These are phyloP conservation scores for Nidularia pulvinata DNA, from an alignment of 768 basidiomycete genomes.

Conservation along the genomic window DNA sequence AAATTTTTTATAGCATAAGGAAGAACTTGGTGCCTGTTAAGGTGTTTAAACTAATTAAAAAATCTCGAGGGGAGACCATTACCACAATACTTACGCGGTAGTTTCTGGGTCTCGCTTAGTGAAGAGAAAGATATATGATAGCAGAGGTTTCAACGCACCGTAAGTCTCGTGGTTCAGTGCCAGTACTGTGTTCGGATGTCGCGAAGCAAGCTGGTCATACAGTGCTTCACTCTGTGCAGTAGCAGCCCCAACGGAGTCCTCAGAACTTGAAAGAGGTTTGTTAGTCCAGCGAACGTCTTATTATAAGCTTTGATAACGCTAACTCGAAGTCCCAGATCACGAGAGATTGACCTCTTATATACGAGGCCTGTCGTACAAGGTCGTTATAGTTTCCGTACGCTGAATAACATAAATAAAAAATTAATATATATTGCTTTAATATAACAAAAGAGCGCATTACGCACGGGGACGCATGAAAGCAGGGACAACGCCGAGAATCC, in stretches of 20 bases:
- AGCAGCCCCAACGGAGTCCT: slow-evolving; percentile 34
- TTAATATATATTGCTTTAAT: neutral
- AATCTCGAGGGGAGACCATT: neutral
- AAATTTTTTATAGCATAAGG: slow-evolving; percentile 33
- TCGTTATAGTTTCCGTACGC: slow-evolving; percentile 47
- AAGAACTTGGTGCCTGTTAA: slow-evolving; percentile 26
- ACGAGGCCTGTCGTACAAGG: slow-evolving; percentile 37
- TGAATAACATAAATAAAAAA: slow-evolving; percentile 7
- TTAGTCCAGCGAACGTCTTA: too few relatives aligned
- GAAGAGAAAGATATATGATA: neutral
- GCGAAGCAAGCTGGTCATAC: slow-evolving; percentile 22
- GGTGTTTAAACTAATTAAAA: neutral
- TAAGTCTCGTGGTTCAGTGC: slow-evolving; percentile 41
- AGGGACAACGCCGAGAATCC: slow-evolving; percentile 38
- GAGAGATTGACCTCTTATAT: slow-evolving; percentile 29
- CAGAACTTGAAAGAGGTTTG: slow-evolving; percentile 20
- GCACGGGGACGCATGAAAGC: slow-evolving; percentile 49
- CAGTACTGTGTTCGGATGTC: slow-evolving; percentile 31
- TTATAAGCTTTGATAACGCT: slow-evolving; percentile 1
- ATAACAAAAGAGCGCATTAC: slow-evolving; percentile 1
- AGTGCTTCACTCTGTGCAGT: slow-evolving; percentile 22
- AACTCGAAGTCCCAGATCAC: slow-evolving; percentile 39
- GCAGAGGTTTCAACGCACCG: slow-evolving; percentile 14
- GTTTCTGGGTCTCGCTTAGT: slow-evolving; percentile 14
- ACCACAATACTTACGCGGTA: slow-evolving; percentile 22